phyloP scores from a whole-genome alignment of 176 grass and related monocot genomes.

The Eragrostis curvula region DNA sequence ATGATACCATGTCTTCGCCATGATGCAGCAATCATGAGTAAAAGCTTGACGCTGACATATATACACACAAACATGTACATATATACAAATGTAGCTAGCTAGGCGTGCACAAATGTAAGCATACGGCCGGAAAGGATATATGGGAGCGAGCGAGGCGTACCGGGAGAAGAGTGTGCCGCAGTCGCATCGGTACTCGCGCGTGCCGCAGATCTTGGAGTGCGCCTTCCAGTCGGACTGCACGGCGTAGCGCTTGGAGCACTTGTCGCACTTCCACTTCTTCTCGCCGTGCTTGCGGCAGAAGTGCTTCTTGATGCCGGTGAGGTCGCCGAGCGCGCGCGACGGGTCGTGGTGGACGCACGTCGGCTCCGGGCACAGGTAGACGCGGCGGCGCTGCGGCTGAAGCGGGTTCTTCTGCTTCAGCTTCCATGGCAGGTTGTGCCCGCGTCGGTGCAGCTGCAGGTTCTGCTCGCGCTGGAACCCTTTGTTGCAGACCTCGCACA shows the following conservation, averaged over 20 bases:
- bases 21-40: conserved; percentile 54
- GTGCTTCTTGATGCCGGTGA: conserved; percentile 99
- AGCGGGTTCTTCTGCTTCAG: conserved; percentile 90
- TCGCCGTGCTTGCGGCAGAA: conserved; percentile 99
- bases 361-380: conserved; percentile 96
- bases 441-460: conserved; percentile 95
- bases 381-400: conserved; percentile 68
- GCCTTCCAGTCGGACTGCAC: conserved; percentile 99
- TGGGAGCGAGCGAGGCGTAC: conserved; percentile 29
- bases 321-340: conserved; percentile 86
- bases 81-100: conserved; percentile 3
- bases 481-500: conserved; percentile 99
- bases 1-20: conserved; percentile 42
- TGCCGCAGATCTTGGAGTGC: conserved; percentile 98
- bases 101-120: too few species aligned
- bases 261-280: conserved; percentile 99
- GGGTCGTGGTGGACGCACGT: conserved; percentile 98
- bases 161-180: conserved; percentile 99
- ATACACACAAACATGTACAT: neutral
- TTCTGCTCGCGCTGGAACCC: conserved; percentile 98
- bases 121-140: neutral
- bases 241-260: conserved; percentile 98
- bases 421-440: conserved; percentile 99
- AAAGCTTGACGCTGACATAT: neutral
- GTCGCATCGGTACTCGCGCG: conserved; percentile 96